These are phyloP conservation scores for Cladophialophora exuberans DNA, from an alignment of 2,329 filamentous ascomycete genomes.

Conservation along the genomic window DNA sequence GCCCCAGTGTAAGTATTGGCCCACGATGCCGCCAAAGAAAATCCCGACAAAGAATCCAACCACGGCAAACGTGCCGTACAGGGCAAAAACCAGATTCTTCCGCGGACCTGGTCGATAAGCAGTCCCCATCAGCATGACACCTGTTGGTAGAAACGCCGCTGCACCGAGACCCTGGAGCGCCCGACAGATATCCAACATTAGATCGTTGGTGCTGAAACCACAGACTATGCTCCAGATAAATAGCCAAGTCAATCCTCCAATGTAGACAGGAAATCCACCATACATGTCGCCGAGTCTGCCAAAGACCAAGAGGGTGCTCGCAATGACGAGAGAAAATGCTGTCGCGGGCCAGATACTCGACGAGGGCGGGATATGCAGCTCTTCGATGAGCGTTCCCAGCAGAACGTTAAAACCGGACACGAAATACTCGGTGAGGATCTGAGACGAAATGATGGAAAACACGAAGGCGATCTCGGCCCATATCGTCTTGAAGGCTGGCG, in stretches of 20 bases:
- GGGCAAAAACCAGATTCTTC: conserved; percentile 68
- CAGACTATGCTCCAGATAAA: conserved; percentile 69
- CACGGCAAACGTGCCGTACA: conserved; percentile 58
- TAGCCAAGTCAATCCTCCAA: conserved; percentile 66
- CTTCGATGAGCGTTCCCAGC: conserved; percentile 64
- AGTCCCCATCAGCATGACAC: conserved; percentile 67
- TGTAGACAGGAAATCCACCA: conserved; percentile 66
- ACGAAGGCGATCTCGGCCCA: conserved; percentile 66
- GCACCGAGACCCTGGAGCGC: conserved; percentile 75
- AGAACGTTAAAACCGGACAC: conserved; percentile 74
- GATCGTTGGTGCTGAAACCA: conserved; percentile 68
- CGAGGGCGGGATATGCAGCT: conserved; percentile 68
- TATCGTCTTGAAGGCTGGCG: conserved; percentile 56
- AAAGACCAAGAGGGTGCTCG: conserved; percentile 57
- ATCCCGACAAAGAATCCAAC: conserved; percentile 61
- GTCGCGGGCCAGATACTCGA: conserved; percentile 60
- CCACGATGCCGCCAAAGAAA: conserved; percentile 65
- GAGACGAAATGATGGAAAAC: conserved; percentile 64
- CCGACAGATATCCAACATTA: conserved; percentile 74
- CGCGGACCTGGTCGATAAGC: conserved; percentile 69
- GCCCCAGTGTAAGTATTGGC: conserved; percentile 59
- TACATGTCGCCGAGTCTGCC: conserved; percentile 62
- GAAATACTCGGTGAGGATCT: conserved; percentile 72
- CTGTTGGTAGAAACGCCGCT: conserved; percentile 71
- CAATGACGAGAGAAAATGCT: conserved; percentile 55